Percentiles rank a stretch among this genome's conserved stretches.
Evolutionary conservation across 768 basidiomycete genomes (phyloP).

Genomic region (Boletus huronensis): DNA sequence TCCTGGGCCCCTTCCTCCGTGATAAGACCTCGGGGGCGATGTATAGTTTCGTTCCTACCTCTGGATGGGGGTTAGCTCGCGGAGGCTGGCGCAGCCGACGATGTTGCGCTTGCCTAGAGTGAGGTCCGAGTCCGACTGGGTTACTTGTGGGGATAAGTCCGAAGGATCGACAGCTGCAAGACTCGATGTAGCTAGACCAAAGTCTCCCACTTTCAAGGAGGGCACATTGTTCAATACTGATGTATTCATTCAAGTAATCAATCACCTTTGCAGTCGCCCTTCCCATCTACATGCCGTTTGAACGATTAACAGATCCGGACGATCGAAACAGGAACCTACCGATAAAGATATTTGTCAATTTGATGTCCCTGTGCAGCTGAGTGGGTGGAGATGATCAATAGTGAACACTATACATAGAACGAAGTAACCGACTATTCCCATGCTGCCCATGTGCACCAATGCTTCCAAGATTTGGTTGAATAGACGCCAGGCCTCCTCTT

Average conservation of each 20-base stretch:
- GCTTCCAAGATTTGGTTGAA: constrained; percentile 91
- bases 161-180: constrained; percentile 76
- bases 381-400: constrained; percentile 24
- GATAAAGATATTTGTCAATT: constrained; percentile 91
- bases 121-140: constrained; percentile 59
- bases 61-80: constrained; percentile 33
- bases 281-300: constrained; percentile 51
- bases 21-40: constrained; percentile 90
- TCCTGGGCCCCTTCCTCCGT: constrained; percentile 56
- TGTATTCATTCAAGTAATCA: background rate
- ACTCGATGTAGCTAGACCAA: constrained; percentile 85
- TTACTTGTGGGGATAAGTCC: constrained; percentile 49
- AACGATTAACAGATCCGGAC: background rate
- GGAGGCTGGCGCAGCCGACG: background rate
- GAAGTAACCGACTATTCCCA: constrained; percentile 68
- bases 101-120: constrained; percentile 53
- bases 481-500: constrained; percentile 85
- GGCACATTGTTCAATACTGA: background rate
- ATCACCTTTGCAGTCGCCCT: constrained; percentile 78
- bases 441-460: constrained; percentile 81
- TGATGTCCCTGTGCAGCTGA: constrained; percentile 85
- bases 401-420: background rate
- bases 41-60: constrained; percentile 88
- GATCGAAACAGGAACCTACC: constrained; percentile 43
- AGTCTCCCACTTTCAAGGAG: constrained; percentile 70